Evolutionary conservation across 2,329 filamentous ascomycete genomes (phyloP), one percentile per base, ranked within the genome.

Genomic region (Trichoderma atroviride): DNA sequence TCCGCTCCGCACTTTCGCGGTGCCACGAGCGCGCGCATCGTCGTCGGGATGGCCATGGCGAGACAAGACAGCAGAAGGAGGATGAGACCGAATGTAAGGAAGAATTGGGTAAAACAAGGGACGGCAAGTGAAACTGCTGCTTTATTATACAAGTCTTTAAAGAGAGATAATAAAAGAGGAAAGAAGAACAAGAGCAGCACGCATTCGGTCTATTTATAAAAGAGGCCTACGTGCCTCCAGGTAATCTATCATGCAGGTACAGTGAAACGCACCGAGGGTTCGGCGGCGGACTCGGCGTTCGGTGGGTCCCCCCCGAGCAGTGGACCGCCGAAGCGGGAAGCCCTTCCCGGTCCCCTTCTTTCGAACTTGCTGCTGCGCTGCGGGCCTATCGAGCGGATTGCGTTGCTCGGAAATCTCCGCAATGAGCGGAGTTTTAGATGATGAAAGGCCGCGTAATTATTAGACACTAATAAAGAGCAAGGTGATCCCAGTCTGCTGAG

Each of bases 1-100:
- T 74, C 74, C 0, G 84, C 83, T 5, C 70, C 72, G 71, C 80
- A 80, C 68, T 79, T 79, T 55, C 77, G 81, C 0, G 76, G 79
- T 33, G 81, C 81, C 16, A 81, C 79, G 47, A 85, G 78, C 6
- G 82, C 79, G 70, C 82, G 81, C 81, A 83, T 84, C 1, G 78
- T 83, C 5, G 71, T 53, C n/a, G 80, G 78, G 58, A 81, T 47
- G 2, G 72, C 53, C 79, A 80, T 81, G 16, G 56, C 72, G 58
- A 47, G 4, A 33, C 29, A 40, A 10, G 24, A 33, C 31, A 13
- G 22, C 14, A 2, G 6, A 4, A 47, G 47, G 61, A 27, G 10
- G 16, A 66, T 40, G 40, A 43, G 5, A 3, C 16, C 2, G 5
- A 43, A 22, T 60, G 35, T 19, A 7, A 7, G 29, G 4, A 31